Evolutionary conservation across 2,329 filamentous ascomycete species (phyloP).

Genomic region (Cadophora sp.): DNA sequence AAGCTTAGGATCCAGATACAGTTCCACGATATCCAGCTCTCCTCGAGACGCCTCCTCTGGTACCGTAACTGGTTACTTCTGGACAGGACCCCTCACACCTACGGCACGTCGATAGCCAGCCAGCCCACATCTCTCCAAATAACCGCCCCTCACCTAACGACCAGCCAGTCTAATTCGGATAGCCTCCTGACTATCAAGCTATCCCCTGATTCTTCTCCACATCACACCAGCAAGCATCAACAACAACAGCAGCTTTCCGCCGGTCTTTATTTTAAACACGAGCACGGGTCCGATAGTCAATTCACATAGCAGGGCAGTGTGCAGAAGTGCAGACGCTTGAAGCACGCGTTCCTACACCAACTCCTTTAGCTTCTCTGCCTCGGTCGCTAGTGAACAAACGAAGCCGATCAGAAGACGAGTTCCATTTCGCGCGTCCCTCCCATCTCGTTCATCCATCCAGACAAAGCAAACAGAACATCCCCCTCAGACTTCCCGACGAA

Average conservation of each 20-base stretch:
- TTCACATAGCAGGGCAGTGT: background rate
- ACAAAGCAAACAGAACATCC: slow-evolving; percentile 23
- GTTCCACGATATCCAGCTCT: background rate
- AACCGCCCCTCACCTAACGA: background rate
- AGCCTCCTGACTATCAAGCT: slow-evolving; percentile 6
- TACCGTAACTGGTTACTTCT: too few species aligned
- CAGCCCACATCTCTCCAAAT: background rate
- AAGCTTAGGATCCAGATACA: background rate
- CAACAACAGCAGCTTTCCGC: slow-evolving; percentile 7
- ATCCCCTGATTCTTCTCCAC: slow-evolving; percentile 7
- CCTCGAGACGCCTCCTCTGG: background rate
- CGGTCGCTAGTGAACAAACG: slow-evolving; percentile 33
- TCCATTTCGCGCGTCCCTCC: slow-evolving; percentile 2
- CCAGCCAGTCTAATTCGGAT: background rate
- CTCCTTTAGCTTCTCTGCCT: slow-evolving; percentile 18
- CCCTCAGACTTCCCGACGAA: slow-evolving; percentile 20
- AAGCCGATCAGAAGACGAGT: slow-evolving; percentile 7
- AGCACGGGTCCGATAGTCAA: background rate
- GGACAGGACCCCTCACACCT: background rate
- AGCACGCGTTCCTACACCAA: slow-evolving; percentile 13
- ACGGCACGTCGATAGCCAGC: background rate
- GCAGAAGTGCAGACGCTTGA: background rate
- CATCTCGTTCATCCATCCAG: slow-evolving; percentile 3
- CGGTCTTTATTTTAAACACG: slow-evolving; percentile 11
- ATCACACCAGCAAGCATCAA: slow-evolving; percentile 12